Conservation (phyloP, 148 eudicot species). For the Dysphania ambrosioides region DNA sequence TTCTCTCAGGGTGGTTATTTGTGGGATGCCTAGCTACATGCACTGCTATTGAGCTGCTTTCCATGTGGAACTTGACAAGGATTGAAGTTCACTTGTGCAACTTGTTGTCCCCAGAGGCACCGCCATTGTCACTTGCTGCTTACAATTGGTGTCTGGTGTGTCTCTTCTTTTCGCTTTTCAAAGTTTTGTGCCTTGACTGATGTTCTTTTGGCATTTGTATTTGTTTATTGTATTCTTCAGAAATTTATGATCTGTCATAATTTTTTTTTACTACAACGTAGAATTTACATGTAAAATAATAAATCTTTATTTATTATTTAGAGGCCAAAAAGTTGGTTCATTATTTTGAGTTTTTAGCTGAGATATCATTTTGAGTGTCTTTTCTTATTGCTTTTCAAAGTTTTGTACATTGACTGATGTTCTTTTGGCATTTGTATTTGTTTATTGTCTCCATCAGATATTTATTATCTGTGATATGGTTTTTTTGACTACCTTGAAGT, state of each 20-base stretch:
- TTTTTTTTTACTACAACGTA: no score
- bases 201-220: conserved; percentile 1
- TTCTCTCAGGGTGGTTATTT: conserved; percentile 53
- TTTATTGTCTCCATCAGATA: no score
- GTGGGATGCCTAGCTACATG: conserved; percentile 56
- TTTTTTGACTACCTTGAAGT: no score
- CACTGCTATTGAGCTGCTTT: conserved; percentile 75
- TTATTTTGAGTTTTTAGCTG: no score
- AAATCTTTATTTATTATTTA: no score
- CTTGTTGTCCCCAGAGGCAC: conserved; percentile 87
- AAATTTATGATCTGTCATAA: neutral
- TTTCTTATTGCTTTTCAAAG: no score
- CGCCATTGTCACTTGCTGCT: conserved; percentile 78
- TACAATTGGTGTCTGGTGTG: conserved; percentile 95
- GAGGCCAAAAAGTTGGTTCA: no score
- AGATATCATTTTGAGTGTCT: no score
- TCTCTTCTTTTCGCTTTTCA: conserved; percentile 11
- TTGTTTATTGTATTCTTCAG: neutral
- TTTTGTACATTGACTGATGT: no score
- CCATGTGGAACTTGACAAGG: conserved; percentile 97
- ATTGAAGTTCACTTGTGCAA: conserved; percentile 90
- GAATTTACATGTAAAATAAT: no score
- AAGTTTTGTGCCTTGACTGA: neutral
- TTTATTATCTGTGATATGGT: no score
- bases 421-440: no score